These are phyloP conservation scores for Citrus cavaleriei DNA, from an alignment of 345 rosid genomes.

Conservation along the genomic window DNA sequence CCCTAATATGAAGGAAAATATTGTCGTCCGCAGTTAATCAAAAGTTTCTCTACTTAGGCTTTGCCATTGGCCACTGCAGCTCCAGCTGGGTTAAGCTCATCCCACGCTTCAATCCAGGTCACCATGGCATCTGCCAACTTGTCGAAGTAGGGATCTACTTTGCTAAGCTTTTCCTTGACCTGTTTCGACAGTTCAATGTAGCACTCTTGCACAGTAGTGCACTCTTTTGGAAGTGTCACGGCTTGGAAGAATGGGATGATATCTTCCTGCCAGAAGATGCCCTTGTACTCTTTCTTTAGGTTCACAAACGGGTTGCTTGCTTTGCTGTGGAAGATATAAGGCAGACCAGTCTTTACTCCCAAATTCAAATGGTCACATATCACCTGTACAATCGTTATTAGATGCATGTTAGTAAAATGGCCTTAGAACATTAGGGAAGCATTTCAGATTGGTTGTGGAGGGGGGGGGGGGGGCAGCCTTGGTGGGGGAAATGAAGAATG, in stretches of 20 bases:
- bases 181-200: slow-evolving; percentile 73
- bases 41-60: slow-evolving; percentile 24
- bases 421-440: neutral
- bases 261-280: slow-evolving; percentile 97
- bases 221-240: slow-evolving; percentile 59
- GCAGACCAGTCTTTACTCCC: slow-evolving; percentile 88
- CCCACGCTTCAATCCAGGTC: slow-evolving; percentile 97
- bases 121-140: slow-evolving; percentile 91
- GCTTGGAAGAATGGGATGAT: slow-evolving; percentile 90
- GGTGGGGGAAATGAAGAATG: neutral
- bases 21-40: neutral
- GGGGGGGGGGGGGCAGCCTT: no score
- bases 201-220: slow-evolving; percentile 77
- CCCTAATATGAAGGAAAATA: neutral
- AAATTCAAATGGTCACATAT: slow-evolving; percentile 83
- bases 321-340: slow-evolving; percentile 90
- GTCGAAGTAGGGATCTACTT: slow-evolving; percentile 81
- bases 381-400: slow-evolving; percentile 35
- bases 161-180: slow-evolving; percentile 75
- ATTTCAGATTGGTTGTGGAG: neutral
- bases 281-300: slow-evolving; percentile 85
- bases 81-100: slow-evolving; percentile 71
- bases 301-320: slow-evolving; percentile 96
- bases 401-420: neutral
- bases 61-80: slow-evolving; percentile 34